These are phyloP conservation scores for Dryas drummondii DNA, from an alignment of 306 rosid species.

Conservation along the genomic window DNA sequence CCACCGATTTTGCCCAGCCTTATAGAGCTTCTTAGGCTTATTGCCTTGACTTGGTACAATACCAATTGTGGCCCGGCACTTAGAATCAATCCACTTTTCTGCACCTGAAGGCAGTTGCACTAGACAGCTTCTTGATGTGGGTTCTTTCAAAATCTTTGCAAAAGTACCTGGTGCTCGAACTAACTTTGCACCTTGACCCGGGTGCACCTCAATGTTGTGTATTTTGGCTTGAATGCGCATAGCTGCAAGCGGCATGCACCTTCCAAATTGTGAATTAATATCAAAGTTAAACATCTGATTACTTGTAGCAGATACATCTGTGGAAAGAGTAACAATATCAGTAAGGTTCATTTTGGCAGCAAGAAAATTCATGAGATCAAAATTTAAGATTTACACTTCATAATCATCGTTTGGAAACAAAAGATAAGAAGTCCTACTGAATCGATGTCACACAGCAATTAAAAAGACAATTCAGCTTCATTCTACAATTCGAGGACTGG, in stretches of 20 bases:
- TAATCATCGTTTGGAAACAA: too few relatives aligned
- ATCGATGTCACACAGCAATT: too few relatives aligned
- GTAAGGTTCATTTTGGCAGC: background rate
- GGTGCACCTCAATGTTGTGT: slow-evolving; percentile 80
- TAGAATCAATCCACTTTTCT: slow-evolving; percentile 63
- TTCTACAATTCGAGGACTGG: too few relatives aligned
- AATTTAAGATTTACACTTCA: too few relatives aligned
- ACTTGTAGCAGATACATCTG: slow-evolving; percentile 29
- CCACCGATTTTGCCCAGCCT: slow-evolving; percentile 87
- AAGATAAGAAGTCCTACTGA: too few relatives aligned
- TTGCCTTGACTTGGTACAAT: slow-evolving; percentile 79
- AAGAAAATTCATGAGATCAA: too few relatives aligned
- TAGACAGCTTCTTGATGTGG: slow-evolving; percentile 50
- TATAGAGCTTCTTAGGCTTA: slow-evolving; percentile 59
- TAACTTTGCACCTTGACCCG: slow-evolving; percentile 87
- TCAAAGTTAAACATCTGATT: slow-evolving; percentile 52
- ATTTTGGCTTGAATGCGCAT: slow-evolving; percentile 89
- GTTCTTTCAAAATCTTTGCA: slow-evolving; percentile 87
- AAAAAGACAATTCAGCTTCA: too few relatives aligned
- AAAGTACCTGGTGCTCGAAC: slow-evolving; percentile 82
- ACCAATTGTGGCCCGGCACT: slow-evolving; percentile 76
- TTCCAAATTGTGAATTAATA: slow-evolving; percentile 75
- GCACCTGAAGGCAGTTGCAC: slow-evolving; percentile 67
- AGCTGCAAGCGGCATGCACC: slow-evolving; percentile 74
- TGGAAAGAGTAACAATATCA: background rate